phyloP scores from a whole-genome alignment of 179 eudicot genomes.

The Patellifolia procumbens region DNA sequence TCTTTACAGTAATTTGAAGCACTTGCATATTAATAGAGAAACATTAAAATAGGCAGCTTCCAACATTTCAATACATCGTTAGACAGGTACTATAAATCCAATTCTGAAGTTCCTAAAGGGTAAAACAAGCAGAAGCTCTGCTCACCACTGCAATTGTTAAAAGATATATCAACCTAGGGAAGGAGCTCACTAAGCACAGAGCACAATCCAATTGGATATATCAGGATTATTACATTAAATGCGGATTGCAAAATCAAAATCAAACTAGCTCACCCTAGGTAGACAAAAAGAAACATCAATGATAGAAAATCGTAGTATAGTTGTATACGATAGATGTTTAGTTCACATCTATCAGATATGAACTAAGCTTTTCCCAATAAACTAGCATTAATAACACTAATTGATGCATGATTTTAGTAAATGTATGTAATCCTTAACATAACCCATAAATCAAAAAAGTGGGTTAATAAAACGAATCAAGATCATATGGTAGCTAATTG shows the following conservation, averaged over 20 bases:
- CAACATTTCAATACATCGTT: not conserved
- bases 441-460: not conserved
- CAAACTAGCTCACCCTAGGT: not conserved
- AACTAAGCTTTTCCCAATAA: too few relatives aligned
- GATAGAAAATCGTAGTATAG: too few relatives aligned
- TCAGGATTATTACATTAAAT: not conserved
- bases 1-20: too few relatives aligned
- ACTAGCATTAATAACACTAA: too few relatives aligned
- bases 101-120: not conserved
- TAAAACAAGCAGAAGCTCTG: not conserved
- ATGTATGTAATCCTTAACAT: too few relatives aligned
- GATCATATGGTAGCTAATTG: not conserved
- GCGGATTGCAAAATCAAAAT: not conserved
- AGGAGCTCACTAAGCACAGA: not conserved
- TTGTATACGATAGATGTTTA: too few relatives aligned
- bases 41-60: not conserved
- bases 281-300: not conserved
- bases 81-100: not conserved
- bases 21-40: not conserved
- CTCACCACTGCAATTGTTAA: conserved; percentile 4
- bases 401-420: too few relatives aligned
- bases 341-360: too few relatives aligned
- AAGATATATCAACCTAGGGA: not conserved
- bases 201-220: too few relatives aligned
- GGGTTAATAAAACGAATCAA: not conserved